Base-by-base conservation (phyloP, 352 stramenopile species). In the Globisporangium sylvaticum region DNA sequence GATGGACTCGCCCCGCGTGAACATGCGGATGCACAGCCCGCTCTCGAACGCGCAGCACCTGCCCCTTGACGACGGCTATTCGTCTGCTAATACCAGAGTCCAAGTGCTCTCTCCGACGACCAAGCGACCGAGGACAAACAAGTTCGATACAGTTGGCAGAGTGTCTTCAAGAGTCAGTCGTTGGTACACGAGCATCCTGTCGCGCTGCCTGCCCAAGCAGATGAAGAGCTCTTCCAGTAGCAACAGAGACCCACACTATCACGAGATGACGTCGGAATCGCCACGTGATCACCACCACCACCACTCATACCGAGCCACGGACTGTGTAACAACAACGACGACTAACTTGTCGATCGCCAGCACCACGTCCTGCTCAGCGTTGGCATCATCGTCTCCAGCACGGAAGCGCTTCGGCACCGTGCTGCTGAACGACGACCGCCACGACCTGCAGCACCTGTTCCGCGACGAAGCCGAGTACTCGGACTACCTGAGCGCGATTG, bases 391-490 rank as follows among this genome's bases (percentile, higher is more conserved):
- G 3, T 59, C 63, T 4, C 50, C 25, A 22, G 46, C 32, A 5
- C 57, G 57, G n/a, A 44, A 50, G 24, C 39, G 42, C 44, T 79
- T 70, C 37, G 76, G 67, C 25, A 75, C 80, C 0, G 60, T 83
- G 27, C 25, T 81, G 1, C 58, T 84, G 22, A 72, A 75, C 22
- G 74, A 81, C 14, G 64, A 66, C 25, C 70, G 73, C 25, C 68
- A 80, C 3, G 72, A 87, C 14, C 71, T 90, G 2, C 72, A 74
- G 12, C 65, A 74, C 18, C 64, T 90, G 10, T 88, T 91, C 60
- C 83, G 81, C 1, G 83, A 91, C 44, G 81, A 92, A 62, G 83
- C 85, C 25, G 85, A 93, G 69, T 93, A 93, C 70, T 93, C 85
- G 37, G 85, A 93, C 62, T 91, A 93, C 72, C 65, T 93, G 56